A percentile compares a stretch with the other conserved stretches of the same genome.
These are phyloP conservation scores for Sclerotinia glacialis DNA, from an alignment of 2,329 filamentous ascomycete genomes.

Conservation along the genomic window DNA sequence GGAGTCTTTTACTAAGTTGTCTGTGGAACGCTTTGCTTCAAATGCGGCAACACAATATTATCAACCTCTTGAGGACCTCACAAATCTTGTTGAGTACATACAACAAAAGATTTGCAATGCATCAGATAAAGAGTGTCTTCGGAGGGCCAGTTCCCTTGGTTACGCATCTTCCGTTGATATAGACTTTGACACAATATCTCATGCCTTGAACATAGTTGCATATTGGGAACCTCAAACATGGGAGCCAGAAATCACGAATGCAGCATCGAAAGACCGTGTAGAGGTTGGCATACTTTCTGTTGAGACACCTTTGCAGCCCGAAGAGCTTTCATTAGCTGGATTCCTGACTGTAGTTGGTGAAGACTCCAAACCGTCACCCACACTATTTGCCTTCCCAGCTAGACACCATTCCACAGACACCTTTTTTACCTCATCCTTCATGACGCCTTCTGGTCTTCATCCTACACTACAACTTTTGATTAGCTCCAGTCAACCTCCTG, in stretches of 20 bases:
- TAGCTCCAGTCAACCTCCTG: slow-evolving; percentile 49
- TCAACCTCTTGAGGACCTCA: slow-evolving; percentile 57
- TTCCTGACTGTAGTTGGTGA: slow-evolving; percentile 76
- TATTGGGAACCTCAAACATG: slow-evolving; percentile 53
- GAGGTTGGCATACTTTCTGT: slow-evolving; percentile 78
- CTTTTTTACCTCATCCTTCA: slow-evolving; percentile 62
- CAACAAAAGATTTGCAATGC: slow-evolving; percentile 51
- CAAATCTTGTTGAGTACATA: slow-evolving; percentile 53
- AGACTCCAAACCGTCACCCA: slow-evolving; percentile 67
- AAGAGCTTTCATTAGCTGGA: slow-evolving; percentile 77
- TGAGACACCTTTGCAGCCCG: slow-evolving; percentile 61
- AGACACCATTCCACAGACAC: slow-evolving; percentile 62
- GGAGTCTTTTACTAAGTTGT: slow-evolving; percentile 61
- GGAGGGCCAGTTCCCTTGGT: slow-evolving; percentile 46
- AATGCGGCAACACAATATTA: slow-evolving; percentile 69
- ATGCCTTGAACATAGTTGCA: slow-evolving; percentile 62
- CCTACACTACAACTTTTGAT: slow-evolving; percentile 72
- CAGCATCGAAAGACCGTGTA: slow-evolving; percentile 51
- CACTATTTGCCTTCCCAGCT: slow-evolving; percentile 79
- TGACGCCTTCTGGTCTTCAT: slow-evolving; percentile 76
- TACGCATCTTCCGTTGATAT: slow-evolving; percentile 69
- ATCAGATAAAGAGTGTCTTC: slow-evolving; percentile 49
- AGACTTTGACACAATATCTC: slow-evolving; percentile 69
- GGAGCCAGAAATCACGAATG: slow-evolving; percentile 33
- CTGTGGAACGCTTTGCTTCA: slow-evolving; percentile 59